phyloP scores from a whole-genome alignment of 1,284 basidiomycete species.

The Austropuccinia psidii region DNA sequence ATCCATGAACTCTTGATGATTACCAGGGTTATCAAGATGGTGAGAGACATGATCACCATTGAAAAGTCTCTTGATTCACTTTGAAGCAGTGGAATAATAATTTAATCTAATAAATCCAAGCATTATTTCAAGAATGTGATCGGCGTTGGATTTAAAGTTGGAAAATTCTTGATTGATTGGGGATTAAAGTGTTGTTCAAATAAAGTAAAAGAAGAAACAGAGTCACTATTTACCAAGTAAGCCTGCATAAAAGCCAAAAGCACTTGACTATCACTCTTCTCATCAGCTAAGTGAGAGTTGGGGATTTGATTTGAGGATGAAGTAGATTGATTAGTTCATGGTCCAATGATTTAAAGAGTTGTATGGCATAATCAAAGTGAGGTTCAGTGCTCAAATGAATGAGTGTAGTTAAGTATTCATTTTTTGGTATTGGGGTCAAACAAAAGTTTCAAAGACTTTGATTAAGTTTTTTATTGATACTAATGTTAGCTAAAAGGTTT shows the following conservation, averaged over 20 bases:
- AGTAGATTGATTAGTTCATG: background rate
- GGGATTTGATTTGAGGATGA: background rate
- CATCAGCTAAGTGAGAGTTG: background rate
- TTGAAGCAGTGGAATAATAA: background rate
- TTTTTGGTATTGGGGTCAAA: background rate
- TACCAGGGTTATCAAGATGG: background rate
- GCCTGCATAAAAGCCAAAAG: background rate
- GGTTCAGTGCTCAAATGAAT: background rate
- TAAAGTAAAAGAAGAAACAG: background rate
- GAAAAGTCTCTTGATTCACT: background rate
- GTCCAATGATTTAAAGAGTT: background rate
- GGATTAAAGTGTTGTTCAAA: background rate
- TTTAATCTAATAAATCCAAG: background rate
- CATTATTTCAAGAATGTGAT: constrained; percentile 7
- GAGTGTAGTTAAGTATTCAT: background rate
- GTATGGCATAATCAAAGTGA: background rate
- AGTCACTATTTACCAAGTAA: background rate
- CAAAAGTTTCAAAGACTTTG: background rate
- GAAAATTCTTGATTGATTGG: background rate
- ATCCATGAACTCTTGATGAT: background rate
- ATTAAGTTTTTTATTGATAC: background rate
- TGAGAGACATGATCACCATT: background rate
- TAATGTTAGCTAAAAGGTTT: background rate
- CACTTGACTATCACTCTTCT: background rate
- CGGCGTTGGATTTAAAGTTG: background rate